Evolutionary conservation across 768 basidiomycete genomes (phyloP).

Genomic region (Lactifluus piperatus): DNA sequence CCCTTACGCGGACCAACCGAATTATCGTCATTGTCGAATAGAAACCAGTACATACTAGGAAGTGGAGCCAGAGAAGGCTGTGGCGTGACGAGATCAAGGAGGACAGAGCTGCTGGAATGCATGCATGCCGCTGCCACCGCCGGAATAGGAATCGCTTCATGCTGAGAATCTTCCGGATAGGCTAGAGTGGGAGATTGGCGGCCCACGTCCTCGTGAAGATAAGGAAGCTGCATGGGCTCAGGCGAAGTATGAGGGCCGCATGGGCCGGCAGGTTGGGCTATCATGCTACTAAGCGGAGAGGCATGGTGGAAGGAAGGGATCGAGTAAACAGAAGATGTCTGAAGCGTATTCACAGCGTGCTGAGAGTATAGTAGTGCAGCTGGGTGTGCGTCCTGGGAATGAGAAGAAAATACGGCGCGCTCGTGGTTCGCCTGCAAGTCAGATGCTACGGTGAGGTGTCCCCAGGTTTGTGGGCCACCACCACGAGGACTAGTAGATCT

Average conservation of each 20-base stretch:
- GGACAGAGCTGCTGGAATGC: background rate
- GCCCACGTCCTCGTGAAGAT: background rate
- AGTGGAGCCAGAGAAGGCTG: background rate
- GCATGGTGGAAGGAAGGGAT: background rate
- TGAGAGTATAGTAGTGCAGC: background rate
- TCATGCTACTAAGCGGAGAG: background rate
- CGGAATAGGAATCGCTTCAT: background rate
- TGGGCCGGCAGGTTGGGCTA: background rate
- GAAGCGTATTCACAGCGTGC: background rate
- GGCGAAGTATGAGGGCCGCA: background rate
- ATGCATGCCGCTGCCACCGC: background rate
- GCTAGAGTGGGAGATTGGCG: background rate
- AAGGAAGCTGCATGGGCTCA: background rate
- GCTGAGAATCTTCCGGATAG: background rate
- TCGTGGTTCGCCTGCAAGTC: background rate
- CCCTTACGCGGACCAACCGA: background rate
- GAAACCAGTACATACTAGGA: constrained; percentile 13
- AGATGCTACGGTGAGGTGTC: background rate
- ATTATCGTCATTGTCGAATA: constrained; percentile 3
- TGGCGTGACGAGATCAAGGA: background rate
- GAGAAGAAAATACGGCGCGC: background rate
- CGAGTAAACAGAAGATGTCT: background rate
- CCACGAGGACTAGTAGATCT: background rate
- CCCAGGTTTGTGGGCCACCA: background rate
- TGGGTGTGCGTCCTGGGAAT: background rate